Percentiles rank a stretch among this genome's conserved stretches.
phyloP scores from a whole-genome alignment of 164 flowering plant genomes.

The Liriodendron chinense region DNA sequence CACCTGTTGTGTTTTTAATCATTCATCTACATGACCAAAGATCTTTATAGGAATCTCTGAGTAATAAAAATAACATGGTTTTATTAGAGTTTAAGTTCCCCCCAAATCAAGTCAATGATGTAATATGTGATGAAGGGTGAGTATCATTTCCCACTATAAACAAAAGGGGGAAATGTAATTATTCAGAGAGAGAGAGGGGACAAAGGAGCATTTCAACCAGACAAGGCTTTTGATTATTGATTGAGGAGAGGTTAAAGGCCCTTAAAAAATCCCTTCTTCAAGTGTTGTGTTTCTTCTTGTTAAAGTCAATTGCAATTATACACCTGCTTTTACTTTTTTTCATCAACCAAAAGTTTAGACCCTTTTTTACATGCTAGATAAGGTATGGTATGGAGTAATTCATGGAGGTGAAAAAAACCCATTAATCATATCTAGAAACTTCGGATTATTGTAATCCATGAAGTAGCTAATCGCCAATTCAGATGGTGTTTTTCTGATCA shows the following conservation, averaged over 20 bases:
- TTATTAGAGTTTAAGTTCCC: conserved; percentile 1
- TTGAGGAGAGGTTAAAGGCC: neutral
- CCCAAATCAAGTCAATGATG: conserved; percentile 3
- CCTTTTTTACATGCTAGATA: neutral
- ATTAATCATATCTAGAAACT: no score
- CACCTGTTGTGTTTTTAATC: conserved; percentile 4
- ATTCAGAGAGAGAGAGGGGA: neutral
- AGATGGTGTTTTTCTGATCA: no score
- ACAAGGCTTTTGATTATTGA: conserved; percentile 3
- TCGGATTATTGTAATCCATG: no score
- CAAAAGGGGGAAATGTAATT: conserved; percentile 3
- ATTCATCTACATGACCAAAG: conserved; percentile 5
- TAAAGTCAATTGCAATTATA: conserved; percentile 3
- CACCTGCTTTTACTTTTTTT: neutral
- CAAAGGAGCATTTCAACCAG: conserved; percentile 4
- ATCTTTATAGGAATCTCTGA: conserved; percentile 1
- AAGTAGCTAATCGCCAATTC: no score
- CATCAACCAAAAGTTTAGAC: neutral
- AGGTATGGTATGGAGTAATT: neutral
- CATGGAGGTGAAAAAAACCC: no score
- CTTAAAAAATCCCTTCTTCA: conserved; percentile 1
- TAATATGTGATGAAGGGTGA: conserved; percentile 9
- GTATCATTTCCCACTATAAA: conserved; percentile 4
- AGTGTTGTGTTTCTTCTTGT: conserved; percentile 2
- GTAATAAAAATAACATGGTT: neutral